A percentile compares a stretch with the other conserved stretches of the same genome.
Conservation (phyloP, 345 rosid species). For the Cardamine occulta region DNA sequence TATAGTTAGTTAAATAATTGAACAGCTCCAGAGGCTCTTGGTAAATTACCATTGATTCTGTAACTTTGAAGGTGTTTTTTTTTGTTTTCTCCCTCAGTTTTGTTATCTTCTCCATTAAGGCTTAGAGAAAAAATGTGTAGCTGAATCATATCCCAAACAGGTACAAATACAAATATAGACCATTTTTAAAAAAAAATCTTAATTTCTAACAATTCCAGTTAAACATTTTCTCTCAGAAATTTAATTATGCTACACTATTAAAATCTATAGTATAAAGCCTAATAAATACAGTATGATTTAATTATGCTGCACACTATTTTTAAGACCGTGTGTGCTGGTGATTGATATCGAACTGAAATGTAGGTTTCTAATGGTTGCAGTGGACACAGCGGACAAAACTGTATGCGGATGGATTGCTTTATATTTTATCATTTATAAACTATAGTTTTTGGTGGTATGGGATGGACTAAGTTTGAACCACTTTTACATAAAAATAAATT, state of each 20-base stretch:
- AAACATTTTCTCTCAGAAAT: background rate
- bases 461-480: too few relatives aligned
- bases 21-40: slow-evolving; percentile 19
- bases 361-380: too few relatives aligned
- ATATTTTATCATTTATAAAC: too few relatives aligned
- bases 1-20: slow-evolving; percentile 35
- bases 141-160: background rate
- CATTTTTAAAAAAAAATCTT: background rate
- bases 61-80: slow-evolving; percentile 16
- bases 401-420: too few relatives aligned
- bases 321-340: too few relatives aligned
- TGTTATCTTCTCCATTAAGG: slow-evolving; percentile 1
- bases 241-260: background rate
- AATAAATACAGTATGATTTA: too few relatives aligned
- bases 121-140: background rate
- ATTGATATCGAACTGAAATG: too few relatives aligned
- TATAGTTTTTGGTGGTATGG: too few relatives aligned
- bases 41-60: slow-evolving; percentile 25
- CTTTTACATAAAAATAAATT: too few relatives aligned
- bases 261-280: too few relatives aligned
- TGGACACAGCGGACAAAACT: too few relatives aligned
- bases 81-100: background rate
- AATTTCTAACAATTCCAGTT: background rate
- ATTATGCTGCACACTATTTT: too few relatives aligned
- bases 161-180: background rate